Evolutionary conservation across 805 yeast species (phyloP), one percentile per base, ranked within the genome.

Genomic region (Hanseniaspora taiwanica): DNA sequence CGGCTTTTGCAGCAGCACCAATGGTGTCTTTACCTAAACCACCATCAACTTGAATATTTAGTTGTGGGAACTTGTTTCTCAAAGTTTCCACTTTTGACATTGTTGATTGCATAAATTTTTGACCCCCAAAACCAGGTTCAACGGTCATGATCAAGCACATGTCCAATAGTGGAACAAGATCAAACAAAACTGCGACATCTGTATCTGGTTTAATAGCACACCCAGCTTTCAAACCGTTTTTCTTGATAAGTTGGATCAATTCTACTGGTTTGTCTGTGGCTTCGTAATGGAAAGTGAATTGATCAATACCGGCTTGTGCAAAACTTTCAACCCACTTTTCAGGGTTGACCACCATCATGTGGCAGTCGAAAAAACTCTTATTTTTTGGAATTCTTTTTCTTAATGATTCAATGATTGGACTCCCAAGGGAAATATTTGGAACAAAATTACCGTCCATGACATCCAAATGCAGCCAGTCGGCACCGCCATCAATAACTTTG

Each of bases 381-480:
- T 71, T 70, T 54, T 78, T 69, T 39, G 97, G 95, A 36, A 86
- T 72, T 25, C 76, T 74, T 46, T 76, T 71, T 52, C 96, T 75
- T 55, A 87, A 71, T 25, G 83, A 74, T 42, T 76, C 64, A 38
- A 87, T 86, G 40, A 89, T 74, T 42, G 95, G 95, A 27, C 94
- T 85, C 20, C 99, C 99, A 53, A 91, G 68, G 1, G 96, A 79
- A 48, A 91, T 80, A 65, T 91, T 91, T 49, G 98, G 98, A 38
- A 91, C 99, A 58, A 91, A 91, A 62, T 89, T 87, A 37, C 98
- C 98, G 59, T 91, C 99, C 99, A 91, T 91, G 37, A 91, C 89
- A 62, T 91, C 99, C 40, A 91, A 76, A 62, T 91, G 99, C 46
- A 91, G 76, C 99, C 99, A 91, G 53, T 89, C 95, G 17, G 96